Base-by-base conservation (phyloP, 805 yeast species). In the Komagataella mondaviorum region DNA sequence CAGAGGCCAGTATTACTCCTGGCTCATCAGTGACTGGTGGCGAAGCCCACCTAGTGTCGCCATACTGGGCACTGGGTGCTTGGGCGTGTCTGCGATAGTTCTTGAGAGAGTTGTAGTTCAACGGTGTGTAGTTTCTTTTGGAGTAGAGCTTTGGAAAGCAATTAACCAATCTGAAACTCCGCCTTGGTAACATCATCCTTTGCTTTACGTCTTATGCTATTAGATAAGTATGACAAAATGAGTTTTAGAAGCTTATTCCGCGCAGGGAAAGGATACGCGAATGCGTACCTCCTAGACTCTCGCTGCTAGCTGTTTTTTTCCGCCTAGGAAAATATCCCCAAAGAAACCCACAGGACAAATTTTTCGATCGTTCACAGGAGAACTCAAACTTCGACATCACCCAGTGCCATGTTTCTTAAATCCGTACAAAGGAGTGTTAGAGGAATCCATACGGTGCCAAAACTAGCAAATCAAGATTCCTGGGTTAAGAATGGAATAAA, bases 371-470 rank as follows among this genome's bases (percentile, higher is more conserved):
- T 30, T 30, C 39, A 30, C 14, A 30, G 14, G 39, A 30, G n/a
- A 30, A 30, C 5, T 10, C 10, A 14, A 14, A 30, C 14, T 30
- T 30, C 14, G 14, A 30, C n/a, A 30, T 30, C 39, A 30, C 14
- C 39, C 39, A 30, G 39, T 30, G 39, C 39, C n/a, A 30, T 30
- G 39, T 30, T 30, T 30, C n/a, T 30, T 10, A 30, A 30, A 14
- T 30, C 47, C 23, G 23, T 20, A 45, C 23, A 45, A 18, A 20
- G 23, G 47, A 45, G 12, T 46, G 17, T 17, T n/a, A 18, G 22
- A 17, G 46, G 22, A 14, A 60, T 86, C 20, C 95, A 86, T 63
- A 70, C 77, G 2, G 85, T 82, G 4, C 95, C 96, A 5, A 65
- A 57, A 43, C 69, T 87, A 45, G 63, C 70, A 4, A 61, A 70